Percentiles rank a stretch among this genome's conserved stretches.
Conservation (phyloP, 345 rosid genomes). For the Populus alba region DNA sequence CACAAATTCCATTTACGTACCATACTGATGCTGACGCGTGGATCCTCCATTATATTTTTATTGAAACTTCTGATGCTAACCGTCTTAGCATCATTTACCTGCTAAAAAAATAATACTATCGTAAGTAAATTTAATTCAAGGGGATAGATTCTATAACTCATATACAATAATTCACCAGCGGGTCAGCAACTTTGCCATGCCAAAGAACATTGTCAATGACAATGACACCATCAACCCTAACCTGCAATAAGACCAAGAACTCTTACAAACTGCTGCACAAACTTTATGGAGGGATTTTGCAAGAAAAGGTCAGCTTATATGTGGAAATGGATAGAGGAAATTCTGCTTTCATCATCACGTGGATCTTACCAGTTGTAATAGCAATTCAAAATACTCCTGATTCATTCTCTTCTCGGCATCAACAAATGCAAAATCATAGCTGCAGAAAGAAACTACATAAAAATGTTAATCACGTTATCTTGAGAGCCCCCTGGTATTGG, state of each 20-base stretch:
- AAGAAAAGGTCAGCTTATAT: neutral
- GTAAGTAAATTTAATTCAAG: neutral
- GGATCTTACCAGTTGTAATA: constrained; percentile 66
- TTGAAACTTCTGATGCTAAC: constrained; percentile 76
- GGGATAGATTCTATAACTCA: neutral
- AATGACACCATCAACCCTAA: constrained; percentile 77
- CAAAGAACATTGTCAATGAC: constrained; percentile 93
- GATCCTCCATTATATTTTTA: constrained; percentile 56
- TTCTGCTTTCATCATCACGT: constrained; percentile 1
- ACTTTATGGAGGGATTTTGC: neutral
- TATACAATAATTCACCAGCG: constrained; percentile 43
- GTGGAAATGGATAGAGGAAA: neutral
- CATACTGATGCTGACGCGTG: constrained; percentile 79
- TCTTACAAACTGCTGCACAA: constrained; percentile 2
- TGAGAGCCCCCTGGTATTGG: neutral
- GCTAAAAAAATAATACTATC: constrained; percentile 12
- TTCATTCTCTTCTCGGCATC: constrained; percentile 96
- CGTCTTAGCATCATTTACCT: constrained; percentile 81
- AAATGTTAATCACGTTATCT: constrained; percentile 2
- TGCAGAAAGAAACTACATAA: constrained; percentile 24
- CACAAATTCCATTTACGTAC: constrained; percentile 34
- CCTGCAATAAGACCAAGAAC: constrained; percentile 37
- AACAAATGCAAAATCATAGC: constrained; percentile 95
- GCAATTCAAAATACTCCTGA: constrained; percentile 80
- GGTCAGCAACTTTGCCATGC: constrained; percentile 91